Evolutionary conservation across 768 basidiomycete species (phyloP), one percentile per base, ranked within the genome.

Genomic region (Auricularia cornea): DNA sequence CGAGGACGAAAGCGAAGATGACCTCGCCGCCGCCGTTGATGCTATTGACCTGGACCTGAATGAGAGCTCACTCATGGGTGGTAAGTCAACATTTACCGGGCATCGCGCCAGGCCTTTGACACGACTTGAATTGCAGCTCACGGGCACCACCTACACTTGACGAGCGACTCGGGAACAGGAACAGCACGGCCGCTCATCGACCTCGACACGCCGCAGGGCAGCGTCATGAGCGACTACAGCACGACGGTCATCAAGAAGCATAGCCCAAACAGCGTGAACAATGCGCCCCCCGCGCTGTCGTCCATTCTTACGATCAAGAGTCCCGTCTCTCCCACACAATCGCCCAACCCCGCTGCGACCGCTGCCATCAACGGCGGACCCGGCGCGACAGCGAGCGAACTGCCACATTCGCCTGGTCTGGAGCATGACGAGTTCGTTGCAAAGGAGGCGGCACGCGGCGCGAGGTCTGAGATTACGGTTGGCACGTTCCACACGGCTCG

Each of bases 221-320:
- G 48, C 63, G 4, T 64, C 38, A 40, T 48, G 33, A 30, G 41
- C 29, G 81, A 84, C 60, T 92, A 92, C 73, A 89, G 85, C 71
- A 88, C 83, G 2, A 83, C 85, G 28, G 88, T 87, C 70, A 78
- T 91, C 66, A 81, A 83, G 44, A 75, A 77, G 54, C 80, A 80
- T 66, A 76, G 73, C 60, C 75, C 66, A 23, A 77, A 79, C 67
- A 70, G 74, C 66, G 70, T 77, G 38, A 72, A 74, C 59, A 74
- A 75, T 44, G 72, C 75, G 54, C 75, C 81, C 20, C 83, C 84
- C 8, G 84, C 84, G 18, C 77, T 84, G 29, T 91, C 88, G 11
- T 90, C 89, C 33, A 82, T 91, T 70, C 78, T 91, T 64, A 92
- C 89, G 59, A 83, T 90, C 66, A 81, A 82, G 38, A 83, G 84